Percentiles rank a stretch among this genome's conserved stretches.
Evolutionary conservation across 2,329 filamentous ascomycete genomes (phyloP).

Genomic region (Colletotrichum cereale): DNA sequence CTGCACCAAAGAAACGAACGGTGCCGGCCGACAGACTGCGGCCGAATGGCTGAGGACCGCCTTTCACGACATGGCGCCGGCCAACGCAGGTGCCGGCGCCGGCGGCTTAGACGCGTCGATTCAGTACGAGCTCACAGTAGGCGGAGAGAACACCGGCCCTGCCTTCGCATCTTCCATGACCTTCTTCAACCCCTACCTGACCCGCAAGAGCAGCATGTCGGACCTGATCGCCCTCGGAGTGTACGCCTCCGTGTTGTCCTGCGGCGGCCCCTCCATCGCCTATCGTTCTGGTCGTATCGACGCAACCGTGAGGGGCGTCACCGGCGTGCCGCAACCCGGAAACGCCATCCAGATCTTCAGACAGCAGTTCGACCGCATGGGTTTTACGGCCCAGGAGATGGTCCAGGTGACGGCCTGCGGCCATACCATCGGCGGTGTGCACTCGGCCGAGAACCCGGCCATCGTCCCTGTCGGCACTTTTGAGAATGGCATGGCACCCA

Average conservation of each 20-base stretch:
- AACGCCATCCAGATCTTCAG: constrained; percentile 65
- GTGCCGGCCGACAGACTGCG: constrained; percentile 67
- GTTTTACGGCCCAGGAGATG: constrained; percentile 69
- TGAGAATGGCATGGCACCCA: constrained; percentile 56
- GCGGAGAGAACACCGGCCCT: constrained; percentile 67
- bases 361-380: constrained; percentile 69
- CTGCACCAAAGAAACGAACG: constrained; percentile 65
- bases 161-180: constrained; percentile 66
- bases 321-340: constrained; percentile 69
- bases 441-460: constrained; percentile 64
- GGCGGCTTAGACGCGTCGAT: constrained; percentile 72
- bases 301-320: constrained; percentile 59
- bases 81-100: constrained; percentile 58
- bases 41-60: constrained; percentile 72
- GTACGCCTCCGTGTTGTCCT: constrained; percentile 69
- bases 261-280: constrained; percentile 68
- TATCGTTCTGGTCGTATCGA: constrained; percentile 67
- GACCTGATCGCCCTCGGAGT: constrained; percentile 71
- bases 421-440: constrained; percentile 72
- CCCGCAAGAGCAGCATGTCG: constrained; percentile 63
- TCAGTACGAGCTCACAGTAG: constrained; percentile 66
- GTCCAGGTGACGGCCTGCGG: constrained; percentile 72
- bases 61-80: constrained; percentile 73
- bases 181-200: constrained; percentile 67
- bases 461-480: constrained; percentile 61